Conservation (phyloP, 1,139 yeast genomes). For the Debaryomyces psychrophilus region DNA sequence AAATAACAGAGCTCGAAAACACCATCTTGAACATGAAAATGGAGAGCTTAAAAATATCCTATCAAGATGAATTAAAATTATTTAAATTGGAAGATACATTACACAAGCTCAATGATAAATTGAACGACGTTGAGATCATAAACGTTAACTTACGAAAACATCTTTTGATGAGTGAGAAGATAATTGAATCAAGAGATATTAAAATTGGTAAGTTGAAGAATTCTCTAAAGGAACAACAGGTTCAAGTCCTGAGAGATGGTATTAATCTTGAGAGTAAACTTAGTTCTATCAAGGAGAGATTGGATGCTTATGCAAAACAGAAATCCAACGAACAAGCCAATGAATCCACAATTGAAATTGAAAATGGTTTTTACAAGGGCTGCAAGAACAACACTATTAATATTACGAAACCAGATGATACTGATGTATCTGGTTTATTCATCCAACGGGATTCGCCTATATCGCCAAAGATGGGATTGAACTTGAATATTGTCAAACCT, state of each 20-base stretch:
- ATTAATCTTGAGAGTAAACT: constrained; percentile 57
- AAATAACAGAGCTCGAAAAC: constrained; percentile 42
- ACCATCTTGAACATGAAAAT: constrained; percentile 40
- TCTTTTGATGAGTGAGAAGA: constrained; percentile 56
- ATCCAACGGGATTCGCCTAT: constrained; percentile 19
- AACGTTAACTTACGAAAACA: constrained; percentile 45
- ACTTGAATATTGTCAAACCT: constrained; percentile 67
- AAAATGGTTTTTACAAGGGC: background rate
- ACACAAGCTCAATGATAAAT: constrained; percentile 40
- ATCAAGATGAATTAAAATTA: constrained; percentile 51
- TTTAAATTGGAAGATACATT: constrained; percentile 44
- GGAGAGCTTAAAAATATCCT: constrained; percentile 35
- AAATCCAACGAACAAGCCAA: background rate
- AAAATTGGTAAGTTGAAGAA: constrained; percentile 60
- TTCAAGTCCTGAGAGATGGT: constrained; percentile 52
- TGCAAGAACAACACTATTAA: background rate
- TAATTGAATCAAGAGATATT: constrained; percentile 61
- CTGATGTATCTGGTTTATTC: constrained; percentile 6
- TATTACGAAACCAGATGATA: background rate
- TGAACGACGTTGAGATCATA: constrained; percentile 44
- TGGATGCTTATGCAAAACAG: constrained; percentile 22
- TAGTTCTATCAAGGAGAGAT: constrained; percentile 43
- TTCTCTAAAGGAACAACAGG: constrained; percentile 55
- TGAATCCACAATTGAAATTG: background rate
- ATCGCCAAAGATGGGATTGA: constrained; percentile 49